Conservation (phyloP, 1,139 yeast genomes). For the Saccharomycopsis hybrid region DNA sequence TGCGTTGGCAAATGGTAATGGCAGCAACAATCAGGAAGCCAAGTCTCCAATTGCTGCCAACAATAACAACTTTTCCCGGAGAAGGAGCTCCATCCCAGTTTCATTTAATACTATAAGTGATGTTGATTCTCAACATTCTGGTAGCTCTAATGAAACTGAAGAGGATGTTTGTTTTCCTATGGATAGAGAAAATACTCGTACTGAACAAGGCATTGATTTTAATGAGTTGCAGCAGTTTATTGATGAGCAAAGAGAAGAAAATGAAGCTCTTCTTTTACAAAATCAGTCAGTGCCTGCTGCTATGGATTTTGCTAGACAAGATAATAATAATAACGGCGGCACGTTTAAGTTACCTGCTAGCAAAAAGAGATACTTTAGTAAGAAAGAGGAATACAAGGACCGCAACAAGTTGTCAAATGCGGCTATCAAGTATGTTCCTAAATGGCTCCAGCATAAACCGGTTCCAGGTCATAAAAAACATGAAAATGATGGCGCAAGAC, state of each 20-base stretch:
- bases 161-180: conserved; percentile 98
- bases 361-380: not conserved
- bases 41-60: no score
- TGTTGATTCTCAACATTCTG: conserved; percentile 34
- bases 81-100: not conserved
- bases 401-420: conserved; percentile 36
- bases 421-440: conserved; percentile 59
- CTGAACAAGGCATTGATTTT: conserved; percentile 54
- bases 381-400: not conserved
- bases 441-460: conserved; percentile 10
- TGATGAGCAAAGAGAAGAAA: conserved; percentile 36
- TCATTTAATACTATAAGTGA: not conserved
- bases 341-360: not conserved
- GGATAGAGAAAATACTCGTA: conserved; percentile 47
- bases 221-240: conserved; percentile 75
- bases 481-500: not conserved
- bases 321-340: not conserved
- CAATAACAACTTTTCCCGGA: no score
- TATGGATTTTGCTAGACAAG: not conserved
- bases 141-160: conserved; percentile 69
- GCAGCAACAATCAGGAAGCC: no score
- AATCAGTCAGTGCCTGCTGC: not conserved
- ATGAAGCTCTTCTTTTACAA: conserved; percentile 3
- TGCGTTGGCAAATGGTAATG: no score
- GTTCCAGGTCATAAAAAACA: not conserved